Conservation (phyloP, 78 protist genomes). For the Monocercomonoides exilis region DNA sequence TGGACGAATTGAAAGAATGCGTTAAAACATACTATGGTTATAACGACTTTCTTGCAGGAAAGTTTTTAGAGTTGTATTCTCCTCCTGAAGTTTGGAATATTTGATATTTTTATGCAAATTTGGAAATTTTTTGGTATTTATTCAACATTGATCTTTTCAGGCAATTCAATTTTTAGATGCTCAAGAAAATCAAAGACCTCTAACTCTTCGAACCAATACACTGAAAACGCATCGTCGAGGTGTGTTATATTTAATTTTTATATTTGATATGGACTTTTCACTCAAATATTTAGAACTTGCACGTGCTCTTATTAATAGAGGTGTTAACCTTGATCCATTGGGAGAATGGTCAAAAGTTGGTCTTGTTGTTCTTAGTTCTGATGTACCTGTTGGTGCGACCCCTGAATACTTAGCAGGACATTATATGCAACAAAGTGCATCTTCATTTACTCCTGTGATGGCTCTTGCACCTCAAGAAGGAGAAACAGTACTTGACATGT, state of each 20-base stretch:
- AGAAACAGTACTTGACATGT: constrained; percentile 86
- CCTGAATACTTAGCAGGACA: constrained; percentile 92
- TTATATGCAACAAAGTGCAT: constrained; percentile 92
- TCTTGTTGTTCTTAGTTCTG: constrained; percentile 78
- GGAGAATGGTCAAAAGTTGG: constrained; percentile 77
- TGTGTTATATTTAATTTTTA: constrained; percentile 31
- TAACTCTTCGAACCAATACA: constrained; percentile 91
- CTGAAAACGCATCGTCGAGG: constrained; percentile 75
- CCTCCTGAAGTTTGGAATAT: background rate
- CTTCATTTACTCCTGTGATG: constrained; percentile 90
- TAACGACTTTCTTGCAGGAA: background rate
- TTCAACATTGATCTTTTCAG: background rate
- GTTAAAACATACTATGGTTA: background rate
- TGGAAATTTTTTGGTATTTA: no score
- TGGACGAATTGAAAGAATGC: background rate
- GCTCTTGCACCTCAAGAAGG: constrained; percentile 81
- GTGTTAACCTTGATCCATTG: constrained; percentile 73
- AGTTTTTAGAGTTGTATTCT: background rate
- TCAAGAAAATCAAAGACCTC: constrained; percentile 83
- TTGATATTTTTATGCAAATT: background rate
- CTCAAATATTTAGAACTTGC: background rate
- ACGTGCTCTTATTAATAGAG: constrained; percentile 51
- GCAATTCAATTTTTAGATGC: constrained; percentile 78
- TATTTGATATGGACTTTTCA: background rate
- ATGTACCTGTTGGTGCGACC: constrained; percentile 57